Evolutionary conservation across 2,329 filamentous ascomycete genomes (phyloP), one percentile per base, ranked within the genome.

Genomic region (Lachnellula hyalina): DNA sequence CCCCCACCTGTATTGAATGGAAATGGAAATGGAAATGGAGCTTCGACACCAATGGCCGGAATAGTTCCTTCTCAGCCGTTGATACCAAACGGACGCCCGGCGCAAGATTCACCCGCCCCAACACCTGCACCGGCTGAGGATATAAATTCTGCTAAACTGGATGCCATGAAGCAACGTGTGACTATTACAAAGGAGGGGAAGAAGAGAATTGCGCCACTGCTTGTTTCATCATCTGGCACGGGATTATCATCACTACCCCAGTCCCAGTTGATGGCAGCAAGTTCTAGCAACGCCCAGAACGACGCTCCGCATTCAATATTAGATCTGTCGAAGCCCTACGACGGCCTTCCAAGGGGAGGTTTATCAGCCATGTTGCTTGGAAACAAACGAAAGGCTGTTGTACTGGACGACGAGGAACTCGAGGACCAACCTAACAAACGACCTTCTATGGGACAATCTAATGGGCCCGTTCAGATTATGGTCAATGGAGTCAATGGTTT

Each of bases 161-260:
- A 87, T 62, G 81, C 82, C 59, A 73, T 97, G 60, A 97, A 97
- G 72, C 90, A 93, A 59, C 83, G 94, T 51, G 92, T 97, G 3
- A 96, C 93, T 0, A 86, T 96, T 57, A 96, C 90, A 0, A 97
- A 96, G 70, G 93, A 99, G 62, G 94, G 94, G 32, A 97, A 94
- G 74, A 99, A 99, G 74, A 83, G 94, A 52, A 93, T 99, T 53
- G 89, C 91, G 4, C 94, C 94, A 1, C 77, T 99, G 60, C 78
- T 99, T 12, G 90, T 99, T 6, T 96, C 93, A 0, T 91, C 90
- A 0, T 93, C 92, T 8, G 90, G 89, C 2, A 89, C 87, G 1
- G 90, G 89, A 11, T 86, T 92, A 66, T 95, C 92, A 0, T 96
- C 92, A 15, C 75, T 96, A 12, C 93, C 93, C 1, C 90, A 96